Conservation (phyloP, 805 yeast genomes). For the Yarrowia phangngaensis region DNA sequence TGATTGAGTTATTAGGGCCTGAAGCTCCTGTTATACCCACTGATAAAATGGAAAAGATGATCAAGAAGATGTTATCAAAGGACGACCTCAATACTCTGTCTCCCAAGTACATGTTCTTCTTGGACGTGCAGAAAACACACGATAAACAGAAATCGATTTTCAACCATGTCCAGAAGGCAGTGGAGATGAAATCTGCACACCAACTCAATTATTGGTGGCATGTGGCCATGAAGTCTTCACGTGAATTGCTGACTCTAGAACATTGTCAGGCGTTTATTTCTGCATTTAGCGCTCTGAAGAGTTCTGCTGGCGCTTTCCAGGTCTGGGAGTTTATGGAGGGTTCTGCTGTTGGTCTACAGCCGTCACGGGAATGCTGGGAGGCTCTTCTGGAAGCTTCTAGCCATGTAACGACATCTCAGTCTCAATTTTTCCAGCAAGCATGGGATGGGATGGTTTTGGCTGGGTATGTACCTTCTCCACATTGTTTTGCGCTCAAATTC, state of each 20-base stretch:
- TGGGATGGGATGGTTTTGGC: slow-evolving; percentile 25
- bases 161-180: not conserved
- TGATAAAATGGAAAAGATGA: not conserved
- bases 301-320: slow-evolving; percentile 4
- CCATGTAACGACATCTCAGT: not conserved
- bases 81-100: not conserved
- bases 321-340: slow-evolving; percentile 21
- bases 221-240: slow-evolving; percentile 9
- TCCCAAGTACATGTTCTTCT: slow-evolving; percentile 3
- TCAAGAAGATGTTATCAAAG: not conserved
- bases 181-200: not conserved
- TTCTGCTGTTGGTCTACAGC: not conserved
- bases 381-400: slow-evolving; percentile 4
- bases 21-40: not conserved
- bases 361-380: slow-evolving; percentile 23
- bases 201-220: slow-evolving; percentile 19
- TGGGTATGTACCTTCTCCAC: not conserved
- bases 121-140: not conserved
- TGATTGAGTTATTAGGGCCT: slow-evolving; percentile 9
- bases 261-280: slow-evolving; percentile 5
- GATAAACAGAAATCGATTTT: not conserved
- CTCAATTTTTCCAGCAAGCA: slow-evolving; percentile 7
- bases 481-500: slow-evolving; percentile 2
- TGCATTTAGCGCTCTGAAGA: not conserved
- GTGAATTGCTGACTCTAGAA: not conserved